Evolutionary conservation across 768 basidiomycete species (phyloP).

Genomic region (Lactifluus subvellereus): DNA sequence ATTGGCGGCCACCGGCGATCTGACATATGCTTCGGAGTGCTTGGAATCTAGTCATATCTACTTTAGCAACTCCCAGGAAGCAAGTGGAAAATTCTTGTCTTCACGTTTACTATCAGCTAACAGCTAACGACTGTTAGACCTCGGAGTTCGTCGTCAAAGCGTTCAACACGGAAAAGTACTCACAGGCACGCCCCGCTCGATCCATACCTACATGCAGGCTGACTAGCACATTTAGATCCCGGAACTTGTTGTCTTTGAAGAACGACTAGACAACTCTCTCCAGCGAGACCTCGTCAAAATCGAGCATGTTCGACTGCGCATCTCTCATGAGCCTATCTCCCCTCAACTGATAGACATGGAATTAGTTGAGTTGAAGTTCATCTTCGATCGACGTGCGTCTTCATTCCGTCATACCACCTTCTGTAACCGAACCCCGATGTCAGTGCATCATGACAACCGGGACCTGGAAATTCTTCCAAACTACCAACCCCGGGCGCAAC

Average conservation of each 20-base stretch:
- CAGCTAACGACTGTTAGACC: slow-evolving; percentile 40
- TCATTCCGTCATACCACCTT: not conserved
- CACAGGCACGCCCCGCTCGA: slow-evolving; percentile 45
- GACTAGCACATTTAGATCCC: slow-evolving; percentile 51
- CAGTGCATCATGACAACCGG: slow-evolving; percentile 81
- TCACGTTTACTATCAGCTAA: slow-evolving; percentile 7
- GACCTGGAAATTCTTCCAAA: slow-evolving; percentile 75
- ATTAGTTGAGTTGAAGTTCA: slow-evolving; percentile 76
- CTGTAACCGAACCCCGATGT: not conserved
- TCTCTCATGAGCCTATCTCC: slow-evolving; percentile 65
- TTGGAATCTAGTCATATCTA: slow-evolving; percentile 79
- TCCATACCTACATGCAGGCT: not conserved
- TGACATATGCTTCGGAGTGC: slow-evolving; percentile 71
- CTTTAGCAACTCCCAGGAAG: slow-evolving; percentile 73
- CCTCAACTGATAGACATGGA: slow-evolving; percentile 77
- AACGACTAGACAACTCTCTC: slow-evolving; percentile 74
- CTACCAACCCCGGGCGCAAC: slow-evolving; percentile 57
- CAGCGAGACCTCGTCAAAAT: slow-evolving; percentile 78
- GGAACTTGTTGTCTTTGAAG: slow-evolving; percentile 79
- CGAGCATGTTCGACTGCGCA: slow-evolving; percentile 80
- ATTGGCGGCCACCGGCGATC: slow-evolving; percentile 64
- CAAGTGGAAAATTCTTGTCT: slow-evolving; percentile 25
- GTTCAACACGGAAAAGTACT: slow-evolving; percentile 76
- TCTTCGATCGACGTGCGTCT: slow-evolving; percentile 64
- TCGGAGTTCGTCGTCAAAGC: slow-evolving; percentile 77